phyloP scores from a whole-genome alignment of 441 rosid genomes.

The Populus hybrid region DNA sequence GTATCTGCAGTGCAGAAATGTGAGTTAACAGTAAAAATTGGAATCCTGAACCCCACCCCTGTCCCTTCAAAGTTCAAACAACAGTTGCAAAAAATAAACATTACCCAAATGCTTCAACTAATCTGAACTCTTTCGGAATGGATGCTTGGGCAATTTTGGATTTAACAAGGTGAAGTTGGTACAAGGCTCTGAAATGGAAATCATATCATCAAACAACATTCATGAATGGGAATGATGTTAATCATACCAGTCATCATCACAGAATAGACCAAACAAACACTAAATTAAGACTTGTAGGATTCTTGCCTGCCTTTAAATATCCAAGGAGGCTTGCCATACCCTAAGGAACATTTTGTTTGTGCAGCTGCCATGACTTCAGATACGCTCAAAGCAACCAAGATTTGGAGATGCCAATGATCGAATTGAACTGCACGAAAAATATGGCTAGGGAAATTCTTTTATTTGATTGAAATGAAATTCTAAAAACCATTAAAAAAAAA shows the following conservation, averaged over 20 bases:
- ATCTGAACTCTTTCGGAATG: conserved; percentile 76
- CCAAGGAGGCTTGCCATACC: conserved; percentile 93
- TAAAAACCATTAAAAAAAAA: conserved; percentile 1
- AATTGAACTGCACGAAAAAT: neutral
- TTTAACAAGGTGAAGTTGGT: conserved; percentile 94
- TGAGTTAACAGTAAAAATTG: conserved; percentile 3
- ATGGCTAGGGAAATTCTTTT: neutral
- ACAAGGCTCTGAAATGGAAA: conserved; percentile 68
- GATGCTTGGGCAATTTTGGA: conserved; percentile 80
- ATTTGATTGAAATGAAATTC: conserved; percentile 6
- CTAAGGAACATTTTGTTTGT: conserved; percentile 40
- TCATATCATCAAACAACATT: conserved; percentile 11
- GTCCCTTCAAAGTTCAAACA: neutral
- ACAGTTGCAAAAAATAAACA: neutral
- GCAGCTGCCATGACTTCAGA: conserved; percentile 47
- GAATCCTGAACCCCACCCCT: neutral
- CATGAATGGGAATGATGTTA: neutral
- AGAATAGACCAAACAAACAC: neutral
- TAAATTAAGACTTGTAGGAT: neutral
- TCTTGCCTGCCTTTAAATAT: conserved; percentile 87
- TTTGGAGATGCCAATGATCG: neutral
- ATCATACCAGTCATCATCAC: neutral
- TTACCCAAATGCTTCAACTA: conserved; percentile 99
- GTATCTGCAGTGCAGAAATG: conserved; percentile 47
- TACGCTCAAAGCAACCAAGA: conserved; percentile 16